Conservation (phyloP, 441 rosid genomes). For the Aleurites moluccanus region DNA sequence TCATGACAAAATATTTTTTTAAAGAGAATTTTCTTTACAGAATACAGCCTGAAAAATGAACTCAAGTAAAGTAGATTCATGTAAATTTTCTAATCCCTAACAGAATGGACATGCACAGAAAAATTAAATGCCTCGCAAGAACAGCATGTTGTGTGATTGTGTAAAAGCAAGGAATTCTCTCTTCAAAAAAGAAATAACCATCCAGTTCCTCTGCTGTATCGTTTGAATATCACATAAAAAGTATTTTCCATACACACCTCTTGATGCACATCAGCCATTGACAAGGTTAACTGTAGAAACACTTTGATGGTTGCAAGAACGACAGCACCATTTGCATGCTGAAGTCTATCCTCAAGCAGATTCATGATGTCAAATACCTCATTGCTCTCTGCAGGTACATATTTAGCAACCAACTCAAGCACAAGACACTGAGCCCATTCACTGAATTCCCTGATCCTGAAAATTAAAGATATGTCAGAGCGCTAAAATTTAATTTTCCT, state of each 20-base stretch:
- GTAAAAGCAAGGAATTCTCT: not conserved
- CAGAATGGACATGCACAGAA: slow-evolving; percentile 7
- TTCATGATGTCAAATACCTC: slow-evolving; percentile 98
- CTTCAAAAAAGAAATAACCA: not conserved
- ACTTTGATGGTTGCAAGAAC: slow-evolving; percentile 88
- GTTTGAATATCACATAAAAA: not conserved
- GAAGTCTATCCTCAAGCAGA: slow-evolving; percentile 98
- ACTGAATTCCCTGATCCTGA: slow-evolving; percentile 88
- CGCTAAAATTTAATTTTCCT: not conserved
- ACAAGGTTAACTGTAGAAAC: slow-evolving; percentile 81
- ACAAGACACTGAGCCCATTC: slow-evolving; percentile 99
- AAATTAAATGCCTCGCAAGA: not conserved
- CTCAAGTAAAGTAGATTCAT: not conserved
- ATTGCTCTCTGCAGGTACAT: slow-evolving; percentile 81
- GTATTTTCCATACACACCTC: slow-evolving; percentile 48
- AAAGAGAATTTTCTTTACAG: not conserved
- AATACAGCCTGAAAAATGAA: not conserved
- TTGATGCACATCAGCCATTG: slow-evolving; percentile 97
- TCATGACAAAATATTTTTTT: not conserved
- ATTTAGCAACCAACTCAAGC: slow-evolving; percentile 88
- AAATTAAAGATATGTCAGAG: slow-evolving; percentile 23
- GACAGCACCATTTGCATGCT: slow-evolving; percentile 99
- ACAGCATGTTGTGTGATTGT: not conserved
- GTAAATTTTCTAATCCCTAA: not conserved
- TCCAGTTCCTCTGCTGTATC: not conserved